Base-by-base conservation (phyloP, 1,139 yeast genomes). In the Nakaseomyces nivariensis region DNA sequence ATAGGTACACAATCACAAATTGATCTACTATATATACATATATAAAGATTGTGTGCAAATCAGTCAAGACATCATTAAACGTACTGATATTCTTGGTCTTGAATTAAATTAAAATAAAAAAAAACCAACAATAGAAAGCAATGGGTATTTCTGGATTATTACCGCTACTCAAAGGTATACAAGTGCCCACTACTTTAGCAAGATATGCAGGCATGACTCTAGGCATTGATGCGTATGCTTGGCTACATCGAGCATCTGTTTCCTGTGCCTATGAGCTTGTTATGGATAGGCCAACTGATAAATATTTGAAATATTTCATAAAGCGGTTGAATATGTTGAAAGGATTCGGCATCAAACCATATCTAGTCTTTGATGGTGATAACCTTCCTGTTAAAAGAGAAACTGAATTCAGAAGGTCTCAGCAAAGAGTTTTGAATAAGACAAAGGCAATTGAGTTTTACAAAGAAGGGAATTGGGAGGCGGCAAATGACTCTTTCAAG, bases 201-300 rank as follows among this genome's bases (percentile, higher is more conserved):
- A 69, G 75, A 42, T 85, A 79, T 63, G 66, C 77, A 13, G 96
- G 95, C 2, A 75, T 79, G 59, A 80, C 86, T 0, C 69, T 92
- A 44, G 98, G 96, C 0, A 81, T 92, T n/a, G 98, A 92, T 62
- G 90, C 95, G 0, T 92, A 88, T 61, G 90, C 96, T 1, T 92
- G 98, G 98, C 75, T 92, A 8, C 97, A 92, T 66, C 78, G 87
- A 51, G 90, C 94, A 2, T 79, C 85, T 3, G 75, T 85, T 44
- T 72, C 86, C 13, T 89, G 97, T 67, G 85, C 97, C 0, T 79
- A 78, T 66, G 96, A 90, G 49, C 71, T 92, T 43, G 87, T 89
- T 13, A 72, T 76, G 51, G 85, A 80, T 32, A 67, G 69, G 48
- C 88, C 88, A 1, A 87, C 97, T 0, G 70, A 76, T 6, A 75